Base-by-base conservation (phyloP, 169 alveolate genomes). In the Cryptosporidium xiaoi region DNA sequence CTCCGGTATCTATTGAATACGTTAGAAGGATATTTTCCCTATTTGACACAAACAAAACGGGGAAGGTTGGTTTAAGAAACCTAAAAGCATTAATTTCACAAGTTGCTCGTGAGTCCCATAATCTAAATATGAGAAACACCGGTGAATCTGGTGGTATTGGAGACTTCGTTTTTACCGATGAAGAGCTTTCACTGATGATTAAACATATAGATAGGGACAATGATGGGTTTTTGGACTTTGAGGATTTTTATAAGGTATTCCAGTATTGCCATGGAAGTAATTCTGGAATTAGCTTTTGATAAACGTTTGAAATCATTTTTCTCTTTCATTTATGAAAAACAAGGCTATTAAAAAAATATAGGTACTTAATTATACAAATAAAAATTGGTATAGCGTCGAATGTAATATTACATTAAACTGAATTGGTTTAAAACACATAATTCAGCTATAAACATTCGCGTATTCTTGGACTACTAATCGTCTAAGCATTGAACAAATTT, bases 161-260 rank as follows among this genome's bases (percentile, higher is more conserved):
- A 40, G 83, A 69, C 12, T 12, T 27, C 8, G n/a, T 62, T 16
- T 46, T 77, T 60, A 48, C 87, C 2, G 87, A 77, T 77, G 87
- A 77, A 31, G 87, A 77, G n/a, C 71, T 77, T 16, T 40, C 64
- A 1, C 65, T 58, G 44, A 58, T 77, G 64, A 62, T 77, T 44
- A 56, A 77, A 33, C 87, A 77, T 12, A 60, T 77, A 29, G 87
- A 77, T 24, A 13, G 64, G 36, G 87, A 77, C 15, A 66, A 66
- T 18, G 87, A 77, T 44, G 87, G 87, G 24, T 77, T 60, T 77
- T 66, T 77, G 12, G 87, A 77, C 31, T 77, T 77, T 77, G 77
- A 77, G 31, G 87, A 77, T 50, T 77, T 77, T 62, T 77, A 77
- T 33, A 77, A 64, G 55, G 87, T 77, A 20, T 77, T 77, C 33